A percentile compares a stretch with the other conserved stretches of the same genome.
These are phyloP conservation scores for Syncephalastrum monosporum DNA, from an alignment of 371 early-diverging fungal species.

Conservation along the genomic window DNA sequence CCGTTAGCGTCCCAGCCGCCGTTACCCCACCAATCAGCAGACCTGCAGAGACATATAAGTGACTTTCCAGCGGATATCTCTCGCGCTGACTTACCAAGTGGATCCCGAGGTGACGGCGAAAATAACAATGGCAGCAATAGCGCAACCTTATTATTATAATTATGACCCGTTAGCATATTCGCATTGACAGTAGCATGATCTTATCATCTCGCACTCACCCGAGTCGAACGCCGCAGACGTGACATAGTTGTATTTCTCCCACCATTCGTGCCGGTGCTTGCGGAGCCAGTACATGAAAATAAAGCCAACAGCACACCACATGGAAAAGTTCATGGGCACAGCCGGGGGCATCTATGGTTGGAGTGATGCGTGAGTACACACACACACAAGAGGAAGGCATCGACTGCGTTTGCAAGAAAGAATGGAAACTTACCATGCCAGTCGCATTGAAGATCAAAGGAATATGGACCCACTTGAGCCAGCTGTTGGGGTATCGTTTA, in stretches of 20 bases:
- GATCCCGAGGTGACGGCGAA: conserved; percentile 40
- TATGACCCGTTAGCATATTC: too few species aligned
- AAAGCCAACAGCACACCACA: conserved; percentile 65
- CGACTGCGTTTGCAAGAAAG: too few species aligned
- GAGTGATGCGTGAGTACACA: too few species aligned
- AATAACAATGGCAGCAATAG: conserved; percentile 46
- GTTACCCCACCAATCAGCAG: conserved; percentile 43
- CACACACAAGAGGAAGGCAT: too few species aligned
- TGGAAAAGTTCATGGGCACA: conserved; percentile 53
- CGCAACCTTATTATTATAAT: conserved; percentile 11
- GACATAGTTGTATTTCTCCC: conserved; percentile 70
- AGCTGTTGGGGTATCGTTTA: conserved; percentile 46
- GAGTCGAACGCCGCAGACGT: conserved; percentile 76
- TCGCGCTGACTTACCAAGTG: conserved; percentile 3
- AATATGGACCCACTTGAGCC: conserved; percentile 61
- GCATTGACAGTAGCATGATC: too few species aligned
- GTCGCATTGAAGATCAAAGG: conserved; percentile 66
- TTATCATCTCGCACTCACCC: conserved; percentile 30
- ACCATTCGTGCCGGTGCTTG: conserved; percentile 61
- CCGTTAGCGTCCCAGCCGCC: conserved; percentile 20
- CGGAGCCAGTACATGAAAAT: conserved; percentile 63
- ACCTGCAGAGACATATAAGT: neutral
- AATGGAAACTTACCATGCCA: conserved; percentile 28
- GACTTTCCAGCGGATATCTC: neutral
- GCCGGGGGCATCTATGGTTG: conserved; percentile 59